Conservation (phyloP, 352 stramenopile species). For the Phytophthora quininea region DNA sequence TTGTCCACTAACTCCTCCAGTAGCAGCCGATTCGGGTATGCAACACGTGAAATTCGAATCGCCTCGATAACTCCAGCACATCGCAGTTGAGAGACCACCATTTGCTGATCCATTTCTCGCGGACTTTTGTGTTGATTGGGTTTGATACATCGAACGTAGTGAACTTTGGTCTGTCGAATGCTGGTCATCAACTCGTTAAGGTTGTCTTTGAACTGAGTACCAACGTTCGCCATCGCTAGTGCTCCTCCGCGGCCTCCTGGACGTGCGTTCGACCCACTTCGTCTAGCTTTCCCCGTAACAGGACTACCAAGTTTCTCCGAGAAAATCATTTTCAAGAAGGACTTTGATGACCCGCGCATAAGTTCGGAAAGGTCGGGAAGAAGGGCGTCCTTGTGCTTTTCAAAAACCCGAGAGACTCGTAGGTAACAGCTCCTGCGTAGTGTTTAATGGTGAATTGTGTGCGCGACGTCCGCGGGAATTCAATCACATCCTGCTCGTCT, state of each 20-base stretch:
- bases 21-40: conserved; percentile 96
- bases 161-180: conserved; percentile 94
- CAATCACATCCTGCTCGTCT: conserved; percentile 77
- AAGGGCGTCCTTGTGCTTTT: conserved; percentile 96
- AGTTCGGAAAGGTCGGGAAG: conserved; percentile 92
- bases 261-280: conserved; percentile 30
- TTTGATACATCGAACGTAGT: conserved; percentile 99
- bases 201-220: conserved; percentile 90
- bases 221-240: conserved; percentile 67
- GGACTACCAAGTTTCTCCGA: conserved; percentile 38
- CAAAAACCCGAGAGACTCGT: conserved; percentile 93
- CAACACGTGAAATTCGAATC: conserved; percentile 96
- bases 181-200: conserved; percentile 93
- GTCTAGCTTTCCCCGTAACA: conserved; percentile 19
- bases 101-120: conserved; percentile 84
- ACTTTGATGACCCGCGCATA: conserved; percentile 71
- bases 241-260: conserved; percentile 49
- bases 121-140: conserved; percentile 96
- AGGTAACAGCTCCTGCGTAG: conserved; percentile 93
- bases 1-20: conserved; percentile 86
- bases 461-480: conserved; percentile 76
- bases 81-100: conserved; percentile 95
- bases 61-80: conserved; percentile 99
- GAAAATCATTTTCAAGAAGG: conserved; percentile 66
- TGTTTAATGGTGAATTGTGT: conserved; percentile 94